phyloP scores from a whole-genome alignment of 495 filamentous ascomycete species.

The Lepidopterella palustris region DNA sequence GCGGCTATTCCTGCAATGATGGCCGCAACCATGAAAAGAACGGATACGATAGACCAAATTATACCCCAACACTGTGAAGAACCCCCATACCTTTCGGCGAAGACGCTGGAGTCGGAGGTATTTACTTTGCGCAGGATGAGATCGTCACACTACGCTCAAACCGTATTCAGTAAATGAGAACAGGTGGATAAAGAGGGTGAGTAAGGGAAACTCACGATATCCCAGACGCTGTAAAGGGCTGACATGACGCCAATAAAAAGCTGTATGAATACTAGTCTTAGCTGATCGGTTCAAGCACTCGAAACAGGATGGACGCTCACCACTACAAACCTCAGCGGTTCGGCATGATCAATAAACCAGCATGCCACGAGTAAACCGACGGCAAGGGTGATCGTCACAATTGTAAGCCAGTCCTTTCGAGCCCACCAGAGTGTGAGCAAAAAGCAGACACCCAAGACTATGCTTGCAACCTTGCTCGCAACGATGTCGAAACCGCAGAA shows the following conservation, averaged over 20 bases:
- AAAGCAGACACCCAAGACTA: constrained; percentile 66
- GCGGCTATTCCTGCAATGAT: constrained; percentile 71
- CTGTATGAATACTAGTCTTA: constrained; percentile 25
- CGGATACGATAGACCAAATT: constrained; percentile 65
- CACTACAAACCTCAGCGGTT: constrained; percentile 66
- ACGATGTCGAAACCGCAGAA: constrained; percentile 78
- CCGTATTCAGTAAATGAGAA: constrained; percentile 20
- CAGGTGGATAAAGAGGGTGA: not conserved
- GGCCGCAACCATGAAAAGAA: constrained; percentile 61
- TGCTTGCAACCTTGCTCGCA: constrained; percentile 68
- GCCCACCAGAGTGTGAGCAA: constrained; percentile 76
- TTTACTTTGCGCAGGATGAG: constrained; percentile 80
- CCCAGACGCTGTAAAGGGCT: constrained; percentile 71
- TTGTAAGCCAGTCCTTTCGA: constrained; percentile 67
- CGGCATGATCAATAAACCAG: constrained; percentile 74
- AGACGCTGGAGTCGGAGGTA: constrained; percentile 72
- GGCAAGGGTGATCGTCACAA: constrained; percentile 59
- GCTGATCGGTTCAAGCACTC: not conserved
- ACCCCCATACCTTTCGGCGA: constrained; percentile 69
- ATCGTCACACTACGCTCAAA: constrained; percentile 52
- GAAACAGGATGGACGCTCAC: constrained; percentile 28
- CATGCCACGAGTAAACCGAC: constrained; percentile 65
- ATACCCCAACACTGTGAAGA: constrained; percentile 78
- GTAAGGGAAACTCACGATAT: constrained; percentile 49
- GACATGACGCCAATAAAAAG: constrained; percentile 80